Conservation (phyloP, 2,329 filamentous ascomycete species). For the Fusarium tricinctum region DNA sequence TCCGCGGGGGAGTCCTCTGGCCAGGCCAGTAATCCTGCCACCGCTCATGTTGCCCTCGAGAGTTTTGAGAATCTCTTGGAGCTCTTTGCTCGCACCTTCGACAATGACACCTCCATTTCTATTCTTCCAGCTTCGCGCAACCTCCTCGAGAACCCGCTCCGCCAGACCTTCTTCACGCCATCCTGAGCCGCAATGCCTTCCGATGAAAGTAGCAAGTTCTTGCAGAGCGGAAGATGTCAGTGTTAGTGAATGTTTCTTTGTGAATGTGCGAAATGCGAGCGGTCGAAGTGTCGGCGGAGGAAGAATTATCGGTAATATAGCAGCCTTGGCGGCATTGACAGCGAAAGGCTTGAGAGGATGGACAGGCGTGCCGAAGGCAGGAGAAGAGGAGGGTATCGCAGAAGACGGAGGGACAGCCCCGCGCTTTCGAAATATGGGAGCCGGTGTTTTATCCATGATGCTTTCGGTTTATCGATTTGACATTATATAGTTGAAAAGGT, state of each 20-base stretch:
- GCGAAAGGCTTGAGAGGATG: constrained; percentile 80
- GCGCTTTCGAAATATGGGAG: constrained; percentile 56
- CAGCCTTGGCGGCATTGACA: constrained; percentile 66
- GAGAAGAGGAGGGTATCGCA: constrained; percentile 86
- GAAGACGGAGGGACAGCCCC: constrained; percentile 61
- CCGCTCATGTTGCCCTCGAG: constrained; percentile 91
- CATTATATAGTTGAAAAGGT: constrained; percentile 32
- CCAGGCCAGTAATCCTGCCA: constrained; percentile 74
- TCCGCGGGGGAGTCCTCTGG: constrained; percentile 65
- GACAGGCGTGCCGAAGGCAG: constrained; percentile 88
- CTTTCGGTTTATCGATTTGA: constrained; percentile 19
- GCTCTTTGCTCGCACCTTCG: constrained; percentile 80
- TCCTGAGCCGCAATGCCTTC: constrained; percentile 92
- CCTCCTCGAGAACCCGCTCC: constrained; percentile 91
- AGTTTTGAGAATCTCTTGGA: constrained; percentile 86
- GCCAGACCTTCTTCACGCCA: constrained; percentile 97
- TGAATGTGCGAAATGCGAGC: constrained; percentile 94
- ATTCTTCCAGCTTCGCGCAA: constrained; percentile 92
- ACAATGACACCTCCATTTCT: constrained; percentile 91
- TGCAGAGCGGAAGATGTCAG: constrained; percentile 89
- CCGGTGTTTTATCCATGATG: constrained; percentile 58
- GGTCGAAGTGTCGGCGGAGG: constrained; percentile 89
- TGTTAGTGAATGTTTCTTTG: constrained; percentile 96
- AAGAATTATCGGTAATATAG: constrained; percentile 89
- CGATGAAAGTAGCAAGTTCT: constrained; percentile 88